Conservation (phyloP, 106 monocot species). For the Apostasia shenzhenica region DNA sequence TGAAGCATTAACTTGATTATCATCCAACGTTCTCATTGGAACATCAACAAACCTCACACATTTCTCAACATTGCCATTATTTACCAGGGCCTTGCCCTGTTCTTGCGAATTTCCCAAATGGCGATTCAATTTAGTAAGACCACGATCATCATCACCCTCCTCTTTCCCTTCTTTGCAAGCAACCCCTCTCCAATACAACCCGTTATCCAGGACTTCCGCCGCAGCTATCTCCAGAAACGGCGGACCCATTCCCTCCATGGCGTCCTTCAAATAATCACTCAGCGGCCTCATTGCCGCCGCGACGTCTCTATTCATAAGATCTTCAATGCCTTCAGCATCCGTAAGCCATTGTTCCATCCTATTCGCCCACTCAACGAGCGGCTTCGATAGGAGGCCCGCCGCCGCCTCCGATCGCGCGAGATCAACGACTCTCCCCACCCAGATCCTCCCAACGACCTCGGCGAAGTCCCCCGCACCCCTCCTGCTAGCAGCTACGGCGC, state of each 20-base stretch:
- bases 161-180: background rate
- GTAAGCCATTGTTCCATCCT: constrained; percentile 17
- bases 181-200: background rate
- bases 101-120: background rate
- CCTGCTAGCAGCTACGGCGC: constrained; percentile 12
- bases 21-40: background rate
- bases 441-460: constrained; percentile 12
- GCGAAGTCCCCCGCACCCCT: constrained; percentile 1
- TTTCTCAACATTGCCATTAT: background rate
- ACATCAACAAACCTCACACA: background rate
- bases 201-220: background rate
- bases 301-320: constrained; percentile 4
- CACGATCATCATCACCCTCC: background rate
- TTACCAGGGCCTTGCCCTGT: too few relatives aligned
- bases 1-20: background rate
- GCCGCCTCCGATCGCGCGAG: constrained; percentile 11
- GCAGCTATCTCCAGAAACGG: constrained; percentile 32
- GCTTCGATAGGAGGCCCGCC: constrained; percentile 3
- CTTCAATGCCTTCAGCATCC: background rate
- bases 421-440: constrained; percentile 22
- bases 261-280: constrained; percentile 18
- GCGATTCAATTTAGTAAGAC: background rate
- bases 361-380: constrained; percentile 5
- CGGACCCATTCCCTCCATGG: constrained; percentile 30
- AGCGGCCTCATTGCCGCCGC: constrained; percentile 19